Percentiles rank a stretch among this genome's conserved stretches.
Conservation (phyloP, 2,329 filamentous ascomycete species). For the Sclerotinia glacialis region DNA sequence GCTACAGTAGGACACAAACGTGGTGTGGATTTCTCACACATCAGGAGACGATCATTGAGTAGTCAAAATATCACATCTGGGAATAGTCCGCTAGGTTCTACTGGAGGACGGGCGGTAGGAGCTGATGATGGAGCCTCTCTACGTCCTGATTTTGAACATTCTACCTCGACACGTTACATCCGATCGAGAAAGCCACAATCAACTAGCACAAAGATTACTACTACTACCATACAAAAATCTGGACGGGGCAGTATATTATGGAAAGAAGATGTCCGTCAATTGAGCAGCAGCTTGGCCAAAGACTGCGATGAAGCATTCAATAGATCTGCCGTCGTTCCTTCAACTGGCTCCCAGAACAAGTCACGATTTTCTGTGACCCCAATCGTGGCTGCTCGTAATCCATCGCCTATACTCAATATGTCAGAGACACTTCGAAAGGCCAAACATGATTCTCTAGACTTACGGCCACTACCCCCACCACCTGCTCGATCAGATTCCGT, state of each 20-base stretch:
- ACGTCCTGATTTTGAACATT: slow-evolving; percentile 22
- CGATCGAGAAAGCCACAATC: slow-evolving; percentile 35
- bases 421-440: slow-evolving; percentile 15
- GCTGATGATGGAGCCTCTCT: slow-evolving; percentile 30
- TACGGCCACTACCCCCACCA: slow-evolving; percentile 37
- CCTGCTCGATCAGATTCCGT: slow-evolving; percentile 37
- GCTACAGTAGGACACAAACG: slow-evolving; percentile 55
- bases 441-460: slow-evolving; percentile 29
- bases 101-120: slow-evolving; percentile 28
- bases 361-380: slow-evolving; percentile 18
- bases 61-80: slow-evolving; percentile 22
- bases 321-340: slow-evolving; percentile 50
- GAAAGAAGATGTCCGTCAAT: slow-evolving; percentile 77
- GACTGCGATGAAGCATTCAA: slow-evolving; percentile 93
- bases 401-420: slow-evolving; percentile 6
- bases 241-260: slow-evolving; percentile 42
- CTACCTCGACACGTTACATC: slow-evolving; percentile 35
- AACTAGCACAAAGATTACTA: slow-evolving; percentile 19
- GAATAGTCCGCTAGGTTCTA: background rate
- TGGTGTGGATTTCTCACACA: slow-evolving; percentile 61
- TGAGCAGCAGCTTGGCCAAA: slow-evolving; percentile 81
- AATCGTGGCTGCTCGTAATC: slow-evolving; percentile 10
- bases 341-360: slow-evolving; percentile 2
- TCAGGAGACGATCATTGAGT: slow-evolving; percentile 39
- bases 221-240: slow-evolving; percentile 24